Conservation (phyloP, 805 yeast species). For the Metschnikowia hibisci region DNA sequence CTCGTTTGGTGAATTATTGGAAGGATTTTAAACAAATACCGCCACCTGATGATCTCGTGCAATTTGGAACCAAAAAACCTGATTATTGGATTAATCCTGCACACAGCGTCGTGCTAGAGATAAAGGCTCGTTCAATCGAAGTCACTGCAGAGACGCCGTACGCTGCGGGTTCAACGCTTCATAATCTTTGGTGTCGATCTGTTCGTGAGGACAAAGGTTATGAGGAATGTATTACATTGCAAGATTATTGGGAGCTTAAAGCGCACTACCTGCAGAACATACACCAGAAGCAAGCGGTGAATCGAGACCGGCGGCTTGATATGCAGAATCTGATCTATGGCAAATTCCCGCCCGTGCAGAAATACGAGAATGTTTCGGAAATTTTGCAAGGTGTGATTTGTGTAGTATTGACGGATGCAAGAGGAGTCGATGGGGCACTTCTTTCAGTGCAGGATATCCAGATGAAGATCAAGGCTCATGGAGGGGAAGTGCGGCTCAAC, state of each 20-base stretch:
- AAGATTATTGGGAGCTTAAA: slow-evolving; percentile 47
- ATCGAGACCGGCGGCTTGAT: slow-evolving; percentile 24
- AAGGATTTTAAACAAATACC: slow-evolving; percentile 27
- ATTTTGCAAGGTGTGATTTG: slow-evolving; percentile 48
- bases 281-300: slow-evolving; percentile 28
- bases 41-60: slow-evolving; percentile 33
- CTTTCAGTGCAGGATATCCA: slow-evolving; percentile 34
- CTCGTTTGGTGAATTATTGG: slow-evolving; percentile 62
- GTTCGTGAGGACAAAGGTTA: slow-evolving; percentile 68
- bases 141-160: slow-evolving; percentile 43
- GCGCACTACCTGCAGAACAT: slow-evolving; percentile 22
- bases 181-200: slow-evolving; percentile 68
- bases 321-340: slow-evolving; percentile 15
- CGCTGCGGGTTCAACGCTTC: slow-evolving; percentile 64
- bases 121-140: slow-evolving; percentile 75
- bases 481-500: slow-evolving; percentile 42
- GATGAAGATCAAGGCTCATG: slow-evolving; percentile 39
- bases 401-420: slow-evolving; percentile 51
- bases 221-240: slow-evolving; percentile 50
- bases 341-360: slow-evolving; percentile 9
- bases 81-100: slow-evolving; percentile 76
- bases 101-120: slow-evolving; percentile 74
- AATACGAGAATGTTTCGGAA: slow-evolving; percentile 14
- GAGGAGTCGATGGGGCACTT: slow-evolving; percentile 23
- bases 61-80: slow-evolving; percentile 62